These are phyloP conservation scores for Phytophthora sojae DNA, from an alignment of 352 stramenopile genomes.

Conservation along the genomic window DNA sequence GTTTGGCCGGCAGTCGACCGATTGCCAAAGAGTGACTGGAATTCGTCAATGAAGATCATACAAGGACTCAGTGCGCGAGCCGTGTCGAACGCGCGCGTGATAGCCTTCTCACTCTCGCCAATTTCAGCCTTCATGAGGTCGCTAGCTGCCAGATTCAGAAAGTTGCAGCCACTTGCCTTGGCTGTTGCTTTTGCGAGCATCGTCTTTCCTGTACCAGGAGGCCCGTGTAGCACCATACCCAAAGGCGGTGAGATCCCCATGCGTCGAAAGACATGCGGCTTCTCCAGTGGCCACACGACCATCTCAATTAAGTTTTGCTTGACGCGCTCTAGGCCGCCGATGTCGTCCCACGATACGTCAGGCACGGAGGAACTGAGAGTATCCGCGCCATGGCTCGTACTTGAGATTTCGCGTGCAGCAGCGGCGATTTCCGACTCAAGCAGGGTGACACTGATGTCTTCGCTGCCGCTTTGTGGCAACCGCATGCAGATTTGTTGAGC, in stretches of 20 bases:
- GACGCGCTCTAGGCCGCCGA: conserved; percentile 70
- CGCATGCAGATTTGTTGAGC: conserved; percentile 46
- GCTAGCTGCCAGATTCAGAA: conserved; percentile 79
- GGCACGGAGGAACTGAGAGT: conserved; percentile 59
- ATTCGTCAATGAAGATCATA: conserved; percentile 91
- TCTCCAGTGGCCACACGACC: conserved; percentile 88
- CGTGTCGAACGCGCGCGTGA: conserved; percentile 75
- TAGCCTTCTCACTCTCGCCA: conserved; percentile 86
- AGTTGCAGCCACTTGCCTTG: conserved; percentile 84
- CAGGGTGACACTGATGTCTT: conserved; percentile 6
- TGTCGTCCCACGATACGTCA: conserved; percentile 77
- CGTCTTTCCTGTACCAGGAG: conserved; percentile 87
- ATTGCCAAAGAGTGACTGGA: conserved; percentile 87
- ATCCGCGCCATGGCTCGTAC: conserved; percentile 37
- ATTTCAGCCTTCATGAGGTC: conserved; percentile 86
- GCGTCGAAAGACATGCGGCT: conserved; percentile 75
- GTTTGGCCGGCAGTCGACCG: conserved; percentile 79
- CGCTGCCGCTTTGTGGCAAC: conserved; percentile 19
- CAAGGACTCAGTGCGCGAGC: conserved; percentile 80
- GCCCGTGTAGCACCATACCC: conserved; percentile 81
- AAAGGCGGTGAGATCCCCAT: conserved; percentile 85
- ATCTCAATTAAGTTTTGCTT: conserved; percentile 87
- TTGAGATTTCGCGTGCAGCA: conserved; percentile 57
- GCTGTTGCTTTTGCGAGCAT: conserved; percentile 87
- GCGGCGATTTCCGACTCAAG: conserved; percentile 57